Base-by-base conservation (phyloP, 2,329 filamentous ascomycete genomes). In the Fusarium sacchari region DNA sequence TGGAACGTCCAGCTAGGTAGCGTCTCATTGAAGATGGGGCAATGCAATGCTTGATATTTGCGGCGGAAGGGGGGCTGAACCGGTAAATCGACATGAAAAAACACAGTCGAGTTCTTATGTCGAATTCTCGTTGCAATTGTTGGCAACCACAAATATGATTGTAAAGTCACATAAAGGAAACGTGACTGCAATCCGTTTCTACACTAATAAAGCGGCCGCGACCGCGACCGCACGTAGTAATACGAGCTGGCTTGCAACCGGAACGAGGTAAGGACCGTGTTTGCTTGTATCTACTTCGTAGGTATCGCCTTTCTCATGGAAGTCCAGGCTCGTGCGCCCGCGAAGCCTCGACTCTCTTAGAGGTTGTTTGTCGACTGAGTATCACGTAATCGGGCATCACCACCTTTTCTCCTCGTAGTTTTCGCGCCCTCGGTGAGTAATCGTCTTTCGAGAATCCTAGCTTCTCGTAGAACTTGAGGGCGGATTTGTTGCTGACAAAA, bases 401-500 rank as follows among this genome's bases (percentile, higher is more conserved):
- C 22, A 85, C 82, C 76, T 86, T 89, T 4, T 88, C 89, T 53
- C 83, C 85, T 11, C 90, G 83, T 67, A 92, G 80, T 64, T 82
- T 85, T 70, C 87, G 84, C 39, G 87, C 84, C 40, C 78, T 78
- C 1, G 90, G 90, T 20, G 89, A 90, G 55, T 84, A 86, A 14
- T 84, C 85, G 73, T 92, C 90, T 49, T 81, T 84, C 42, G 71
- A 81, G 76, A 89, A 92, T 0, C 92, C 92, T 18, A 90, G 79
- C 68, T 84, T 87, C 52, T 84, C 80, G 80, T 95, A 95, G 74
- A 94, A 92, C 6, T 74, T 78, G 44, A 88, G 81, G 0, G 88
- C 93, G 6, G 81, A 81, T 37, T 81, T 73, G 77, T 95, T 95
- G 69, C 85, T 85, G 58, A 86, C 81, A 77, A 94, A 94, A 77